Evolutionary conservation across 345 rosid species (phyloP).

Genomic region (thale cress (Arabidopsis thaliana)): DNA sequence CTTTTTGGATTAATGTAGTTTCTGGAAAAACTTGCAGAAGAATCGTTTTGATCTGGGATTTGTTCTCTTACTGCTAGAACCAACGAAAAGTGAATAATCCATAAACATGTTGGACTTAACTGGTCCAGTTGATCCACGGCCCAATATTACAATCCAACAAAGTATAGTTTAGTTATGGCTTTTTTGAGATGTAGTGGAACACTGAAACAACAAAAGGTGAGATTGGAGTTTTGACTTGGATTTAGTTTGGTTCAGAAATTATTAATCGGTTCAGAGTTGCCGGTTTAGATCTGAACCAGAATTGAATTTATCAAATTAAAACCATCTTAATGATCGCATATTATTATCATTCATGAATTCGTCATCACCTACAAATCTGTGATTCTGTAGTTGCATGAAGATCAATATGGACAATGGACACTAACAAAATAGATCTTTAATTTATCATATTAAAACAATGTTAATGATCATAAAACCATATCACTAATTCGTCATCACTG

Average conservation of each 20-base stretch:
- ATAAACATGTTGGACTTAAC: not conserved
- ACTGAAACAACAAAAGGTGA: not conserved
- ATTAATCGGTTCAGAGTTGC: not conserved
- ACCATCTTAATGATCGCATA: not conserved
- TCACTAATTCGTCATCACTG: conserved; percentile 5
- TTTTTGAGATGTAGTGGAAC: not conserved
- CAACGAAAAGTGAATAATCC: not conserved
- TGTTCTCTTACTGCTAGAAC: not conserved
- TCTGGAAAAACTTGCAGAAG: not conserved
- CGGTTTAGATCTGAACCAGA: not conserved
- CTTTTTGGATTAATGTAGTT: conserved; percentile 2
- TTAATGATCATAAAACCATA: not conserved
- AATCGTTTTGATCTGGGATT: not conserved
- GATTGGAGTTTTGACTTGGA: not conserved
- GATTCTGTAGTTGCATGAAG: not conserved
- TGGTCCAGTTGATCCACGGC: not conserved
- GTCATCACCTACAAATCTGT: conserved; percentile 9
- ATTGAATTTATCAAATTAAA: not conserved
- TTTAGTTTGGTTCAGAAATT: not conserved
- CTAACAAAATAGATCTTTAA: not conserved
- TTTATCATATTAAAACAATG: not conserved
- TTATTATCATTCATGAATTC: not conserved
- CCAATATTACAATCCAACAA: not conserved
- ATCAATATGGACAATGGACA: not conserved
- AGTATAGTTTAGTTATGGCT: not conserved